These are phyloP conservation scores for Thinopyrum elongatum DNA, from an alignment of 176 grass and related monocot species.

Conservation along the genomic window DNA sequence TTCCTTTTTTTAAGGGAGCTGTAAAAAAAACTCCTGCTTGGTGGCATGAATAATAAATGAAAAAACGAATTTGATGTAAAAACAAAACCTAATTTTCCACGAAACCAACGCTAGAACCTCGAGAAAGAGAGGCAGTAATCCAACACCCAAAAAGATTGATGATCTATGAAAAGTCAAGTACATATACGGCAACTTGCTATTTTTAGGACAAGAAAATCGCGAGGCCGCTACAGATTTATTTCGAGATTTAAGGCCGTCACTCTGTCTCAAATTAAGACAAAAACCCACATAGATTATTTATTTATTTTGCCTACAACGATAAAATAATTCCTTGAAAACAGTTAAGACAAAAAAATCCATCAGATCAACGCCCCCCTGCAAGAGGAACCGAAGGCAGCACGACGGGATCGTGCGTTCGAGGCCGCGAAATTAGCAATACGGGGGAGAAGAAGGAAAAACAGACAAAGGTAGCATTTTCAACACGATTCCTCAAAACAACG, in stretches of 20 bases:
- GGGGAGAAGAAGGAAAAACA: neutral
- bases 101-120: neutral
- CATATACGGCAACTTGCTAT: neutral
- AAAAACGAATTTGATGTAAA: neutral
- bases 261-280: neutral
- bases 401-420: slow-evolving; percentile 24
- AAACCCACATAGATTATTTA: neutral
- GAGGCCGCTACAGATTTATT: neutral
- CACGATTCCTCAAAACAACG: slow-evolving; percentile 6
- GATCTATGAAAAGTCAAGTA: neutral
- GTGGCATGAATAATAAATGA: neutral
- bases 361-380: slow-evolving; percentile 1
- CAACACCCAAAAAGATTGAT: neutral
- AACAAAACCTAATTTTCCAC: neutral
- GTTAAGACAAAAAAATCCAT: neutral
- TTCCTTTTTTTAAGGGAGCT: too few relatives aligned
- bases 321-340: neutral
- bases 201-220: neutral
- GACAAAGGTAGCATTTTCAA: slow-evolving; percentile 16
- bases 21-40: neutral
- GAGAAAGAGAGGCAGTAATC: neutral
- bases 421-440: neutral
- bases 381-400: neutral
- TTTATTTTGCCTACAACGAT: neutral
- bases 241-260: neutral